phyloP scores from a whole-genome alignment of 768 basidiomycete species.

The Pleurotus giganteus region DNA sequence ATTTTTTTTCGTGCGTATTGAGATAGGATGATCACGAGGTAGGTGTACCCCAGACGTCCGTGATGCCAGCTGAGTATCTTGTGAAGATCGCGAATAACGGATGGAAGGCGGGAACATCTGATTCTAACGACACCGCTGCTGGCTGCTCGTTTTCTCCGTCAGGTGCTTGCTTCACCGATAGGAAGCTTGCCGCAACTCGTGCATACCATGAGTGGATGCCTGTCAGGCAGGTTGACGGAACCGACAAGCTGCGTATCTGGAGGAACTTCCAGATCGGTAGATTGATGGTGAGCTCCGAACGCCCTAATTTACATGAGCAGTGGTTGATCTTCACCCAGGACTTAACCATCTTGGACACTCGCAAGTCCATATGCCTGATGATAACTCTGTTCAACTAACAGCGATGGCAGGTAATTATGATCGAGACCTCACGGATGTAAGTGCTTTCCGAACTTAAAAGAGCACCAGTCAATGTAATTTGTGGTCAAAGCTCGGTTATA shows the following conservation, averaged over 20 bases:
- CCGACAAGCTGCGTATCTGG: constrained; percentile 59
- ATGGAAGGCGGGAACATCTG: constrained; percentile 55
- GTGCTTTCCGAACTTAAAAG: too few relatives aligned
- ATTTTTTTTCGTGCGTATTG: too few relatives aligned
- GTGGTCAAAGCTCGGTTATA: too few relatives aligned
- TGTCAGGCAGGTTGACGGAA: constrained; percentile 52
- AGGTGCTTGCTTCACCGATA: constrained; percentile 56
- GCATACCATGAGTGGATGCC: constrained; percentile 44
- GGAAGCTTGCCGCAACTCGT: constrained; percentile 52
- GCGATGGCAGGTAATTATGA: constrained; percentile 44
- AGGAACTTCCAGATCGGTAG: constrained; percentile 64
- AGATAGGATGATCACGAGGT: constrained; percentile 57
- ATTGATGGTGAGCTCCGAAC: constrained; percentile 29
- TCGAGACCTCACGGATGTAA: constrained; percentile 54
- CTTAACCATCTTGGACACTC: constrained; percentile 61
- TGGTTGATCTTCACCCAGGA: constrained; percentile 23
- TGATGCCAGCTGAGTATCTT: background rate
- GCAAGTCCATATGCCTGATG: constrained; percentile 25
- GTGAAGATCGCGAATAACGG: constrained; percentile 33
- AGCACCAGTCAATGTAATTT: too few relatives aligned
- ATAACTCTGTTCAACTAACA: background rate
- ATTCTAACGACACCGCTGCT: constrained; percentile 49
- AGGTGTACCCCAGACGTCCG: constrained; percentile 1
- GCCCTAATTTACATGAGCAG: background rate
- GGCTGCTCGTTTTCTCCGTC: constrained; percentile 53